phyloP scores from a whole-genome alignment of 495 filamentous ascomycete genomes.

The Penicillium daleae region DNA sequence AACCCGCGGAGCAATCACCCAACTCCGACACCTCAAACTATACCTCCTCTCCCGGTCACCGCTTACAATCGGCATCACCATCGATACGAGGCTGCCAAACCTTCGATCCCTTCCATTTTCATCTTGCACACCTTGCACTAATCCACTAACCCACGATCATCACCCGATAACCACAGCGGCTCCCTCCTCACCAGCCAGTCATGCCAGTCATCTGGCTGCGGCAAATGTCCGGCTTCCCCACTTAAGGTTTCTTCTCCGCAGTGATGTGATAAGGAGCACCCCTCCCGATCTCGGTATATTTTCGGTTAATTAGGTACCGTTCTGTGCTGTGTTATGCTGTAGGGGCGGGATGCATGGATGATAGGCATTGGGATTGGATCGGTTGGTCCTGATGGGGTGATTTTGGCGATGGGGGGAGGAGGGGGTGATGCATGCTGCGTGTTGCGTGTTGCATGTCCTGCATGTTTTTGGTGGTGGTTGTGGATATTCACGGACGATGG shows the following conservation, averaged over 20 bases:
- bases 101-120: too few relatives aligned
- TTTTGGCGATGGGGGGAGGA: slow-evolving; percentile 8
- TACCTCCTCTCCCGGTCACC: too few relatives aligned
- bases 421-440: neutral
- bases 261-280: slow-evolving; percentile 13
- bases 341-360: neutral
- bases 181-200: neutral
- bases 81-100: neutral
- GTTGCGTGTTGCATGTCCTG: neutral
- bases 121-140: too few relatives aligned
- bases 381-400: slow-evolving; percentile 12
- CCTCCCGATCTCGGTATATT: slow-evolving; percentile 13
- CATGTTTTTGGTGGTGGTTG: neutral
- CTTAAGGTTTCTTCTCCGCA: slow-evolving; percentile 12
- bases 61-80: neutral
- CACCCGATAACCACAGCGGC: neutral
- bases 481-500: slow-evolving; percentile 10
- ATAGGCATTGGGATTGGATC: neutral
- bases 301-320: neutral
- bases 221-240: slow-evolving; percentile 13
- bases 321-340: neutral
- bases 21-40: neutral
- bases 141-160: neutral
- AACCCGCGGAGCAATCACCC: neutral
- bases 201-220: neutral